phyloP scores from a whole-genome alignment of 83 land plant genomes.

The Picea engelmannii region DNA sequence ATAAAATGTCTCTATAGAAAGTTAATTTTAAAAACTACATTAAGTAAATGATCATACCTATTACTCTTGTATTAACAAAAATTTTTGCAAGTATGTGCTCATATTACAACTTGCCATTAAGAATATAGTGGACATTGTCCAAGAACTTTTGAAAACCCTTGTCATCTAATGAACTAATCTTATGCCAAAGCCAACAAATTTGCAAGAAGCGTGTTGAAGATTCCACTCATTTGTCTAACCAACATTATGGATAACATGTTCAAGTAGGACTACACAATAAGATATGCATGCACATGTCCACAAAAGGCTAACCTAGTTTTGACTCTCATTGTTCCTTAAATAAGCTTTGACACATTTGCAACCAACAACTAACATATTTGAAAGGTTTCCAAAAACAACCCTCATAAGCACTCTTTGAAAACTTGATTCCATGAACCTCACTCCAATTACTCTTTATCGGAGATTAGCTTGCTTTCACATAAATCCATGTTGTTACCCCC shows the following conservation, averaged over 20 bases:
- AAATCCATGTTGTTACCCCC: neutral
- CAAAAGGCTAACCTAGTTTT: slow-evolving; percentile 72
- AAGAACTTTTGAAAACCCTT: slow-evolving; percentile 85
- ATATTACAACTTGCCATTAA: slow-evolving; percentile 83
- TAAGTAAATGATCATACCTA: slow-evolving; percentile 20
- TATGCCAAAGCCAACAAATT: slow-evolving; percentile 98
- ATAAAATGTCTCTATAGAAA: too few relatives aligned
- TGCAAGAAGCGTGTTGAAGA: slow-evolving; percentile 24
- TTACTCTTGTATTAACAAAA: slow-evolving; percentile 50
- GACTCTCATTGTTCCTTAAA: slow-evolving; percentile 88
- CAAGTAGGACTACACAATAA: neutral
- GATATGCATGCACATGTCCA: neutral
- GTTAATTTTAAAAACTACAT: neutral
- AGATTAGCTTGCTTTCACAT: neutral
- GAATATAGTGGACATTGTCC: slow-evolving; percentile 86
- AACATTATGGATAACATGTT: neutral
- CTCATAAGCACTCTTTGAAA: slow-evolving; percentile 66
- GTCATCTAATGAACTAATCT: slow-evolving; percentile 62
- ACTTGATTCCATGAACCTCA: slow-evolving; percentile 35
- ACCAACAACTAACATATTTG: slow-evolving; percentile 63
- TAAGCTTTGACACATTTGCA: slow-evolving; percentile 96
- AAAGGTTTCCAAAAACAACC: slow-evolving; percentile 67
- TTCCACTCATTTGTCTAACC: neutral
- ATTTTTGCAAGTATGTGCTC: slow-evolving; percentile 81
- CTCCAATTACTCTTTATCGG: neutral